Percentiles rank a stretch among this genome's conserved stretches.
Evolutionary conservation across 2,329 filamentous ascomycete species (phyloP).

Genomic region (Meredithiella fracta): DNA sequence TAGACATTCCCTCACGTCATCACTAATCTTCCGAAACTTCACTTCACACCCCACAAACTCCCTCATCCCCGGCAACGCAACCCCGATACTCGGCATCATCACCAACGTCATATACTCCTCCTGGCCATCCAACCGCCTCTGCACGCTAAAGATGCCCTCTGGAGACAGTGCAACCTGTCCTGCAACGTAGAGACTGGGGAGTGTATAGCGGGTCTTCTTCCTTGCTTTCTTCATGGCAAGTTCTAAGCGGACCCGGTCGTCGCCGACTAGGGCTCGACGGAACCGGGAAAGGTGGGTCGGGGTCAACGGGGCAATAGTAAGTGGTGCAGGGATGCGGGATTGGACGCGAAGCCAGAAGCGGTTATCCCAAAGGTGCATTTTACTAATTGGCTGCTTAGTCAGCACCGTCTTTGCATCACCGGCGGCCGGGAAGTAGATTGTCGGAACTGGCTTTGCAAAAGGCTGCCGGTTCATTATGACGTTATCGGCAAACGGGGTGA

Average conservation of each 20-base stretch:
- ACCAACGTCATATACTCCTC: slow-evolving; percentile 26
- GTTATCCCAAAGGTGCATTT: slow-evolving; percentile 37
- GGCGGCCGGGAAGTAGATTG: no score
- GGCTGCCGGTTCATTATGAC: slow-evolving; percentile 20
- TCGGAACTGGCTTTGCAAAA: neutral
- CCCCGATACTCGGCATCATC: slow-evolving; percentile 35
- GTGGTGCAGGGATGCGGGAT: slow-evolving; percentile 26
- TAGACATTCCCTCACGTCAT: slow-evolving; percentile 17
- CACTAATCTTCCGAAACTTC: slow-evolving; percentile 34
- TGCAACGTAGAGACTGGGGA: slow-evolving; percentile 35
- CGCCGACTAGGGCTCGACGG: slow-evolving; percentile 25
- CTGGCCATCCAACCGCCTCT: neutral
- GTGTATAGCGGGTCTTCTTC: slow-evolving; percentile 37
- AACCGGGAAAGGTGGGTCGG: slow-evolving; percentile 30
- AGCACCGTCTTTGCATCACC: no score
- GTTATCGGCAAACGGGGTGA: slow-evolving; percentile 28
- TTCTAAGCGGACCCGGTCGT: neutral
- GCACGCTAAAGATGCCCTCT: neutral
- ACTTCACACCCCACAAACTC: slow-evolving; percentile 34
- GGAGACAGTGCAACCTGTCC: neutral
- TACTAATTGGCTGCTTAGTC: slow-evolving; percentile 17
- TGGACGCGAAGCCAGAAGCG: slow-evolving; percentile 43
- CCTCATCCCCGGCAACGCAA: slow-evolving; percentile 30
- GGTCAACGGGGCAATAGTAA: slow-evolving; percentile 31
- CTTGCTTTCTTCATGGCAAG: slow-evolving; percentile 26